A percentile compares a stretch with the other conserved stretches of the same genome.
These are phyloP conservation scores for Quercus robur DNA, from an alignment of 306 rosid genomes.

Conservation along the genomic window DNA sequence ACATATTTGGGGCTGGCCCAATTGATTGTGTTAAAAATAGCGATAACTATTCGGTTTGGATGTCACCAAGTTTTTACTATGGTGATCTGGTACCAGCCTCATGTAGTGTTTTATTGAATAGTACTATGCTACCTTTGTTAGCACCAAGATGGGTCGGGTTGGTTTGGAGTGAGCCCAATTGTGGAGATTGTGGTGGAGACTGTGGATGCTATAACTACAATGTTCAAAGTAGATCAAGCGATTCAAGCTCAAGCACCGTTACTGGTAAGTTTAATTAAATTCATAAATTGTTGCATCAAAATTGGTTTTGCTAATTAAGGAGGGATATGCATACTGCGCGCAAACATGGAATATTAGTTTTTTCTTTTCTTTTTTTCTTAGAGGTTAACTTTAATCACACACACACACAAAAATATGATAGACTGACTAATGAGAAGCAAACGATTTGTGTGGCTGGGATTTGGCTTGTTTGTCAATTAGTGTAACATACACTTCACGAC, in stretches of 20 bases:
- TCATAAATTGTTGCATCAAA: neutral
- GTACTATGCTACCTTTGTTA: slow-evolving; percentile 22
- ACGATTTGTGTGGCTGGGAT: too few species aligned
- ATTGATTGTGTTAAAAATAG: slow-evolving; percentile 31
- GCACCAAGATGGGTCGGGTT: slow-evolving; percentile 9
- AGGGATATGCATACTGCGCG: neutral
- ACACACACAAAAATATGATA: too few species aligned
- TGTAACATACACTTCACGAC: too few species aligned
- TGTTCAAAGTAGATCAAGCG: neutral
- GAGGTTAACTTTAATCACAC: neutral
- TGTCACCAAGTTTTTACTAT: neutral
- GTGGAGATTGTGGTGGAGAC: slow-evolving; percentile 29
- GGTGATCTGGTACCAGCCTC: neutral
- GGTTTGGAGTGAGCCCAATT: slow-evolving; percentile 42
- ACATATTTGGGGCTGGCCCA: neutral
- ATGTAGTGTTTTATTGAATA: slow-evolving; percentile 29
- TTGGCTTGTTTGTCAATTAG: too few species aligned
- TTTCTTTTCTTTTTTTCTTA: too few species aligned
- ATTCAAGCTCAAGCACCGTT: too few species aligned
- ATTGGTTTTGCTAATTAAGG: neutral
- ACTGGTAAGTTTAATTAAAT: slow-evolving; percentile 30
- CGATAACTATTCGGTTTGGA: neutral
- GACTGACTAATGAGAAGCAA: too few species aligned
- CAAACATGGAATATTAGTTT: neutral
- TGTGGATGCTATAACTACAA: slow-evolving; percentile 41